Conservation (phyloP, 495 filamentous ascomycete genomes). For the Neurospora sublineolata region DNA sequence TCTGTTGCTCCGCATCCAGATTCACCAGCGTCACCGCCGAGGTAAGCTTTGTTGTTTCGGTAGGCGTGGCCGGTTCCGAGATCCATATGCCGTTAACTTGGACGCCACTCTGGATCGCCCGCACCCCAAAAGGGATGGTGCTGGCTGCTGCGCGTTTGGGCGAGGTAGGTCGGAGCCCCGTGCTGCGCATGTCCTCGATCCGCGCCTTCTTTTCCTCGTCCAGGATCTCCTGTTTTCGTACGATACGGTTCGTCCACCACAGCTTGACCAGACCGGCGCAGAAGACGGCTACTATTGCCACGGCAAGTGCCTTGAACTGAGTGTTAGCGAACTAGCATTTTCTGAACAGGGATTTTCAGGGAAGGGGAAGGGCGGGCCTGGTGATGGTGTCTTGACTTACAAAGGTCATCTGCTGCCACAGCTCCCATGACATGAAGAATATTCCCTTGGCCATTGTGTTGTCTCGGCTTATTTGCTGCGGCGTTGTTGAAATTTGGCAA, state of each 20-base stretch:
- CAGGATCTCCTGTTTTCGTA: constrained; percentile 51
- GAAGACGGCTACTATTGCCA: constrained; percentile 41
- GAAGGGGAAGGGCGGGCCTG: background rate
- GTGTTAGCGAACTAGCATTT: constrained; percentile 13
- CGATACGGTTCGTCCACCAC: constrained; percentile 49
- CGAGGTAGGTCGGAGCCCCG: constrained; percentile 21
- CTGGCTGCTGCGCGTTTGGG: constrained; percentile 28
- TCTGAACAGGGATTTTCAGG: background rate
- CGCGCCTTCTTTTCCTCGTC: constrained; percentile 54
- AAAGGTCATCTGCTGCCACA: constrained; percentile 89
- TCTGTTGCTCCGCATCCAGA: constrained; percentile 10
- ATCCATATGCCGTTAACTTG: constrained; percentile 86
- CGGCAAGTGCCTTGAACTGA: constrained; percentile 29
- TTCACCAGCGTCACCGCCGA: constrained; percentile 22
- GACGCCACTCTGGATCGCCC: constrained; percentile 76
- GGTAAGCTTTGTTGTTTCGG: constrained; percentile 16
- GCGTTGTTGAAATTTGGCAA: background rate
- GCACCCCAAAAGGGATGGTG: constrained; percentile 78
- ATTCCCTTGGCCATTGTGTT: constrained; percentile 13
- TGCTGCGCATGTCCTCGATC: constrained; percentile 42
- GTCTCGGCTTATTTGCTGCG: background rate
- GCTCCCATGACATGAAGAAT: constrained; percentile 68
- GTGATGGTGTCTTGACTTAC: constrained; percentile 41
- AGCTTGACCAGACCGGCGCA: constrained; percentile 43
- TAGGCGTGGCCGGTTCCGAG: constrained; percentile 51